phyloP scores from a whole-genome alignment of 805 yeast genomes.

The Starmerella geochares region DNA sequence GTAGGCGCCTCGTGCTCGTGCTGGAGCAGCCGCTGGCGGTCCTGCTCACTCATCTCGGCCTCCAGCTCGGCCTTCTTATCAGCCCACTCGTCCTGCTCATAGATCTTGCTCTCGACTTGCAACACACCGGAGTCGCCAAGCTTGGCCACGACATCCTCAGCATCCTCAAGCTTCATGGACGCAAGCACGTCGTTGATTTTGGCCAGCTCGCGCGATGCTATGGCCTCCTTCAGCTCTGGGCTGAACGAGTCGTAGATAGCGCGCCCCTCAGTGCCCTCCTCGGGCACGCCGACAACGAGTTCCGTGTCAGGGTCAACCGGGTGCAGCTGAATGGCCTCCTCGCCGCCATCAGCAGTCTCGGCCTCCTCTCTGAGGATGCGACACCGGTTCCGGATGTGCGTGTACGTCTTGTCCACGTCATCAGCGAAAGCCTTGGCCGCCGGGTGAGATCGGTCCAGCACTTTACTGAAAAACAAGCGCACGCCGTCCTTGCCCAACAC shows the following conservation, averaged over 20 bases:
- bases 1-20: constrained; percentile 6
- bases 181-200: constrained; percentile 77
- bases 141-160: constrained; percentile 62
- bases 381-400: constrained; percentile 70
- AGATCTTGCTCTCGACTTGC: constrained; percentile 54
- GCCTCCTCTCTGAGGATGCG: constrained; percentile 43
- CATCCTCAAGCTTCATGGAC: constrained; percentile 59
- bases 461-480: constrained; percentile 55
- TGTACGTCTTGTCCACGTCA: constrained; percentile 63
- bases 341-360: constrained; percentile 36
- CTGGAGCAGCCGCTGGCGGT: not conserved
- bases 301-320: constrained; percentile 77
- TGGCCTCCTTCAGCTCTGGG: constrained; percentile 63
- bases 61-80: constrained; percentile 24
- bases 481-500: constrained; percentile 39
- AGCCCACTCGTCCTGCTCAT: constrained; percentile 33
- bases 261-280: constrained; percentile 32
- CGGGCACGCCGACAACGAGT: constrained; percentile 52
- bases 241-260: constrained; percentile 46
- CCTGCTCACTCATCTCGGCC: constrained; percentile 5
- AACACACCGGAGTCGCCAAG: constrained; percentile 76
- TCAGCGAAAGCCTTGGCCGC: constrained; percentile 60
- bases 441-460: constrained; percentile 45
- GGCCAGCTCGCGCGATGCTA: constrained; percentile 60
- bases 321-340: constrained; percentile 75